Evolutionary conservation across 179 eudicot genomes (phyloP), one percentile per base, ranked within the genome.

Genomic region (Camellia oleifera): DNA sequence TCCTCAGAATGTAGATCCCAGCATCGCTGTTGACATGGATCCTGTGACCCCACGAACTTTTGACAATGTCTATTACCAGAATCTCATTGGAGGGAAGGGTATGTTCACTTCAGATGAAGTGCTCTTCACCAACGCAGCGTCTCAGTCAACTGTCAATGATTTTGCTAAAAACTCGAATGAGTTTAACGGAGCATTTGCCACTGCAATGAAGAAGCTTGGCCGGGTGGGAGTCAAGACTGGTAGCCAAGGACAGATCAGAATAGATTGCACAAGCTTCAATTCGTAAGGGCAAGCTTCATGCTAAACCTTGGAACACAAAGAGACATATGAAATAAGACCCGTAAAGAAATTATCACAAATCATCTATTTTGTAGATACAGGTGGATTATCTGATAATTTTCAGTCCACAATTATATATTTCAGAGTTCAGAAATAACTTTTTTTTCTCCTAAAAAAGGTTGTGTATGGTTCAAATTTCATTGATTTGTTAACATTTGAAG

Each of bases 91-190:
- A 58, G 90, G 94, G 74, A 87, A 80, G 65, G 94, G 97, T 0
- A 11, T 92, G 83, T 80, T 92, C n/a, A 88, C 88, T 42, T 90
- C 97, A 42, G 97, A 92, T 77, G 89, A 92, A 32, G 90, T 85
- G 81, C 86, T 91, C 13, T 91, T 81, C 68, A 87, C 83, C 2
- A 78, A 89, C 72, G 56, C 76, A 0, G 44, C 83, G 3, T 80
- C 94, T 20, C 76, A 71, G 79, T 67, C 81, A 6, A 87, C 80
- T 0, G 94, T 91, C 1, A 64, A 53, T 10, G 83, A 86, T 70
- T 92, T 91, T 78, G 94, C 97, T 1, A 86, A 76, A 11, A 89
- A 72, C 65, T 78, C 84, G 0, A 78, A 72, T 7, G 76, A 82
- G 54, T 92, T 91, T 18, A 81, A 64, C 9, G 83, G 69, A 10